Base-by-base conservation (phyloP, 495 filamentous ascomycete genomes). In the Hyaloscypha variabilis region DNA sequence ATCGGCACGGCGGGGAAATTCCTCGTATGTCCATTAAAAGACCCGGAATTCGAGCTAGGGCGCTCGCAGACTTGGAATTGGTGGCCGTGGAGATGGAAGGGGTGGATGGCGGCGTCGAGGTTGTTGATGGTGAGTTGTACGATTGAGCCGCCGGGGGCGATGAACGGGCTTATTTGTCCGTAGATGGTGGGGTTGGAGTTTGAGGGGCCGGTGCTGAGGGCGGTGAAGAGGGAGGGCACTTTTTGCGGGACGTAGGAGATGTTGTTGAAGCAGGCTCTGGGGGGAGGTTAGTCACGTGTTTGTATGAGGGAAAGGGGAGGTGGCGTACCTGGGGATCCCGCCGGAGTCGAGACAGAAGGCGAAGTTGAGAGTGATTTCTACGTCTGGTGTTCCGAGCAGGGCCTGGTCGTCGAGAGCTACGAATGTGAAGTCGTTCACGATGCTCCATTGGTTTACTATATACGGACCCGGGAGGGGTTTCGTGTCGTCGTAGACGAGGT, bases 61-160 rank as follows among this genome's bases (percentile, higher is more conserved):
- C 89, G 85, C 28, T 78, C 76, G 39, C 92, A 73, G 6, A 92
- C 77, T 71, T 95, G 92, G 79, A 94, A 95, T 64, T 87, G 83
- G 77, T 96, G 93, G 1, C 92, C 93, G 81, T 96, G 69, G 6
- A 84, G 71, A 61, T 85, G 82, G 68, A 82, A 83, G 1, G 82
- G 82, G 66, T 82, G 81, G 6, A 82, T 85, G 30, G 88, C 90
- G 0, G 77, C 70, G 71, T 95, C 91, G 19, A 79, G 69, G 74
- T 94, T 97, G 80, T 94, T 94, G 29, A 97, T 66, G 14, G 94
- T 78, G 31, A 97, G 88, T 64, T 97, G 88, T 29, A 97, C 82
- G 2, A 92, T 76, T 2, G 93, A 79, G 50, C 80, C 79, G 57
- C 89, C 83, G 0, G 83, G 76, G 6, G 93, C 78, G 19, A 94